Percentiles rank a stretch among this genome's conserved stretches.
phyloP scores from a whole-genome alignment of 2,329 filamentous ascomycete species.

The Aspergillus neoniger region DNA sequence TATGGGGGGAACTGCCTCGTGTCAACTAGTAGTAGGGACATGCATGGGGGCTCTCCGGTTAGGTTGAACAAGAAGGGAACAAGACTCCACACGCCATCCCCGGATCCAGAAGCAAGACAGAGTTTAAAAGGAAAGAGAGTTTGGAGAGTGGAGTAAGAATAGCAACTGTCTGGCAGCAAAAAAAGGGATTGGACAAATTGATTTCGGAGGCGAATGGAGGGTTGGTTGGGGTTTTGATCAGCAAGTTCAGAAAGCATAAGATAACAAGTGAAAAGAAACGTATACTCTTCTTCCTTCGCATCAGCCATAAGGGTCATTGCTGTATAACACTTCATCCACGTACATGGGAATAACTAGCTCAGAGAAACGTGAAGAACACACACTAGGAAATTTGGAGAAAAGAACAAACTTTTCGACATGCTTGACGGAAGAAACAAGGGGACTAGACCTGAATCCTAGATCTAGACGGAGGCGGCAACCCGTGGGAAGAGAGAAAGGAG shows the following conservation, averaged over 20 bases:
- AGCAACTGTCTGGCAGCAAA: conserved; percentile 18
- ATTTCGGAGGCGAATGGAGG: conserved; percentile 11
- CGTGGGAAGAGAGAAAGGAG: conserved; percentile 11
- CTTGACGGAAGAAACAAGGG: conserved; percentile 33
- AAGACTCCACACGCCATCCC: conserved; percentile 31
- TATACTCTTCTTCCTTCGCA: conserved; percentile 32
- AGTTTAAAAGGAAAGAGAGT: conserved; percentile 9
- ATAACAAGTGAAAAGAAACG: conserved; percentile 4
- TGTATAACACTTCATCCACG: conserved; percentile 36
- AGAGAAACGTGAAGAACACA: conserved; percentile 25
- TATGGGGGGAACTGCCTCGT: conserved; percentile 25
- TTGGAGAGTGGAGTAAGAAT: conserved; percentile 12
- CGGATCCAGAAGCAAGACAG: conserved; percentile 26
- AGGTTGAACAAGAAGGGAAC: conserved; percentile 24
- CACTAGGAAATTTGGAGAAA: conserved; percentile 21
- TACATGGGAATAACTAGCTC: conserved; percentile 35
- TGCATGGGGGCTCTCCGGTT: conserved; percentile 23
- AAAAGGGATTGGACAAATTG: conserved; percentile 11
- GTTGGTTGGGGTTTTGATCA: conserved; percentile 2
- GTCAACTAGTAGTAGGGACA: conserved; percentile 22
- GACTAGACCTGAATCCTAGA: conserved; percentile 34
- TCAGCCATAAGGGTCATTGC: conserved; percentile 38
- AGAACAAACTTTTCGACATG: conserved; percentile 42
- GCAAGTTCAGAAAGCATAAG: conserved; percentile 2
- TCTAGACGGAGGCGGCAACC: conserved; percentile 33